Percentiles rank a stretch among this genome's conserved stretches.
Conservation (phyloP, 306 rosid species). For the Abrus pulchellus region DNA sequence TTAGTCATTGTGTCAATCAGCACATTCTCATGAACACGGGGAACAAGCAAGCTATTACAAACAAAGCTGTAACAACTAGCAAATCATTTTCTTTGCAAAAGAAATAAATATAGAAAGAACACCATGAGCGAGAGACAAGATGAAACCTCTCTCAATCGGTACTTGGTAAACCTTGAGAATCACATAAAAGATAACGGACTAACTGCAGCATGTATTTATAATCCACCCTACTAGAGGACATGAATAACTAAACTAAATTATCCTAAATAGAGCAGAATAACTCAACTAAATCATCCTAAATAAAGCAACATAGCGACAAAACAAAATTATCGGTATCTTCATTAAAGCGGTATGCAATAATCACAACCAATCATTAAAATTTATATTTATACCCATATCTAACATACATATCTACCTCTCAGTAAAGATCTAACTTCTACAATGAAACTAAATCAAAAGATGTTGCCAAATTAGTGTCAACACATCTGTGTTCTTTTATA, state of each 20-base stretch:
- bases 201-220: neutral
- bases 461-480: slow-evolving; percentile 30
- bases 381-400: neutral
- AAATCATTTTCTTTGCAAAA: neutral
- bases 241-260: neutral
- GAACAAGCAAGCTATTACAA: neutral
- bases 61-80: neutral
- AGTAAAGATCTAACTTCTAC: slow-evolving; percentile 15
- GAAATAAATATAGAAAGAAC: neutral
- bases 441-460: slow-evolving; percentile 31
- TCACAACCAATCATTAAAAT: neutral
- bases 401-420: neutral
- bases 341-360: slow-evolving; percentile 20
- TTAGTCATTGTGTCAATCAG: neutral
- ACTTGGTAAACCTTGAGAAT: neutral
- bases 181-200: neutral
- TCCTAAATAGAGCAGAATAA: neutral
- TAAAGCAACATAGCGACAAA: neutral
- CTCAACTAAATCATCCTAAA: neutral
- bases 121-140: neutral
- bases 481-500: neutral
- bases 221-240: neutral
- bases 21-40: slow-evolving; percentile 1
- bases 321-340: slow-evolving; percentile 12
- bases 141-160: neutral